phyloP scores from a whole-genome alignment of 2,329 filamentous ascomycete species.

The Phaeosphaeria sp. region DNA sequence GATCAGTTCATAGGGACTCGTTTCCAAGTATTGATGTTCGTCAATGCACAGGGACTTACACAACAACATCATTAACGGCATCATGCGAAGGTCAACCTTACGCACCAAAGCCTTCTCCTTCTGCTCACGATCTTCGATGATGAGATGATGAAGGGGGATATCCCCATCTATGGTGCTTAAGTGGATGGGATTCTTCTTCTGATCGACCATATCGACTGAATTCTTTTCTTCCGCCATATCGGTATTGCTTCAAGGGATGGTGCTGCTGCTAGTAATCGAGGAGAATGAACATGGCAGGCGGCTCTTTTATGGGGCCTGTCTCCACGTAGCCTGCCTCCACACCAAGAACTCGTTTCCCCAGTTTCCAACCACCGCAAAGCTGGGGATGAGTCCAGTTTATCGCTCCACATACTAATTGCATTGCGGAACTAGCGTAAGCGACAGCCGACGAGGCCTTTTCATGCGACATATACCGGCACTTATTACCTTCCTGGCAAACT shows the following conservation, averaged over 20 bases:
- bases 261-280: not conserved
- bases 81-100: constrained; percentile 70
- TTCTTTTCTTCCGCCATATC: not conserved
- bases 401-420: not conserved
- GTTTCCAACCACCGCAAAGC: not conserved
- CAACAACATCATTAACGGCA: constrained; percentile 71
- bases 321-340: not conserved
- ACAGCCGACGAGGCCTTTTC: constrained; percentile 11
- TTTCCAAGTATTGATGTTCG: not conserved
- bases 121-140: not conserved
- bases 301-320: not conserved
- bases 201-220: not conserved
- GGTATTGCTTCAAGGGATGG: no score
- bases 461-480: not conserved
- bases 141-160: not conserved
- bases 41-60: constrained; percentile 2
- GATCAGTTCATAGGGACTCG: not conserved
- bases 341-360: not conserved
- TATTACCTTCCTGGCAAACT: not conserved
- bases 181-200: not conserved
- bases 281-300: not conserved
- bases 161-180: not conserved
- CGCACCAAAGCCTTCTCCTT: constrained; percentile 64
- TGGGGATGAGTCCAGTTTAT: not conserved
- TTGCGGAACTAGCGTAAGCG: constrained; percentile 13